Conservation (phyloP, 257 asterid species). For the Ilex aquifolium region DNA sequence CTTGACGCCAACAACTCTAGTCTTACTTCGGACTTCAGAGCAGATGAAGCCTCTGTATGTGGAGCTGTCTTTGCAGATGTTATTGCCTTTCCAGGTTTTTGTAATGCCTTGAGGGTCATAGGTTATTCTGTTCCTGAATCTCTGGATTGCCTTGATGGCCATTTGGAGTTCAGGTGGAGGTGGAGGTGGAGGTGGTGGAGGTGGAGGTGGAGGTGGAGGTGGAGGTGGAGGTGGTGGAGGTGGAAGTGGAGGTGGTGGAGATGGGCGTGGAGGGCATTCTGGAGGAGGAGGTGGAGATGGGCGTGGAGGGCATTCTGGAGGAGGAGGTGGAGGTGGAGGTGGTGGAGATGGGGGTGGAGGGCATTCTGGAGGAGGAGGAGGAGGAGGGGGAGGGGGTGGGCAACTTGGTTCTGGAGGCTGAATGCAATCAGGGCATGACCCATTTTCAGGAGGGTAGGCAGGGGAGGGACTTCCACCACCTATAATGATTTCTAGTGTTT, state of each 20-base stretch:
- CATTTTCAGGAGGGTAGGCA: too few relatives aligned
- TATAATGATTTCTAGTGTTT: too few relatives aligned
- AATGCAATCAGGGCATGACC: too few relatives aligned
- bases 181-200: not conserved
- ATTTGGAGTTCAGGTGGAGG: not conserved
- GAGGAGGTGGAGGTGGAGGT: not conserved
- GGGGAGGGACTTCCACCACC: too few relatives aligned
- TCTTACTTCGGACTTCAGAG: slow-evolving; percentile 14
- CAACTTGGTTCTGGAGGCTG: not conserved
- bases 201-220: too few relatives aligned
- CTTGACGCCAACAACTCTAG: slow-evolving; percentile 30
- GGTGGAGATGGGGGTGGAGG: too few relatives aligned
- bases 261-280: not conserved
- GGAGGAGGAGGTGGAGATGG: not conserved
- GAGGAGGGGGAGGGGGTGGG: not conserved
- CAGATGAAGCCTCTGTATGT: slow-evolving; percentile 41
- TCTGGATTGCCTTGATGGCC: not conserved
- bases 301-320: not conserved
- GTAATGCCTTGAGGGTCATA: not conserved
- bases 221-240: not conserved
- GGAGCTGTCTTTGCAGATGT: not conserved
- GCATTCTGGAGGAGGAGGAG: too few relatives aligned
- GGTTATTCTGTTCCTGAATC: not conserved
- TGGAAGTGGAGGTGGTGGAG: not conserved
- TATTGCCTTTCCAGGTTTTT: not conserved